These are phyloP conservation scores for Anisodus acutangulus DNA, from an alignment of 257 asterid genomes.

Conservation along the genomic window DNA sequence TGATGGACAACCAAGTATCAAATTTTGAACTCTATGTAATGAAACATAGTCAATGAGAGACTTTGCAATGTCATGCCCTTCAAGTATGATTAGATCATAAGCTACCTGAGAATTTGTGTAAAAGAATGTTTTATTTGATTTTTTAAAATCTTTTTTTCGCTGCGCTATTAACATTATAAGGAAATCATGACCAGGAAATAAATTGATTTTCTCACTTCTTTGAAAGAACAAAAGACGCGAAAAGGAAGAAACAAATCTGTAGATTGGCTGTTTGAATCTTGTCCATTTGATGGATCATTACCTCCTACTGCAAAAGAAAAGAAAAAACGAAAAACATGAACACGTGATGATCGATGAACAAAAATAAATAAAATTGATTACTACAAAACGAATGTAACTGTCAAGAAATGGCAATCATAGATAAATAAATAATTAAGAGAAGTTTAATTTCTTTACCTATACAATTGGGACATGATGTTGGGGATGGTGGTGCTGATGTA, in stretches of 20 bases:
- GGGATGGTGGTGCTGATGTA: conserved; percentile 7
- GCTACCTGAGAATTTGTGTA: conserved; percentile 19
- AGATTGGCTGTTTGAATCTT: conserved; percentile 23
- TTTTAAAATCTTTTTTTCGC: background rate
- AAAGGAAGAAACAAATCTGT: conserved; percentile 34
- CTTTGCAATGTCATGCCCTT: conserved; percentile 33
- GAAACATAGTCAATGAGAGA: conserved; percentile 31
- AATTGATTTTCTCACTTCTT: conserved; percentile 27
- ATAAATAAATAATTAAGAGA: too few relatives aligned
- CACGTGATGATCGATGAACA: background rate
- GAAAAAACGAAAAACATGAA: background rate
- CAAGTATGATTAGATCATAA: conserved; percentile 31
- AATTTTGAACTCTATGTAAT: conserved; percentile 30
- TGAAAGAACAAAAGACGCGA: conserved; percentile 28
- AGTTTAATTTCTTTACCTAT: background rate
- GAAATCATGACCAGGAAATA: background rate
- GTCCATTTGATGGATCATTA: conserved; percentile 5
- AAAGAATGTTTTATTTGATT: background rate
- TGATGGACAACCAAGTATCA: conserved; percentile 34
- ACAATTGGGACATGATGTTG: background rate
- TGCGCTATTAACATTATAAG: background rate
- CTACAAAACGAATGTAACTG: too few relatives aligned
- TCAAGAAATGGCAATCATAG: too few relatives aligned
- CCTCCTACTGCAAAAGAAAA: background rate
- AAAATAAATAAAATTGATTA: background rate